A percentile compares a stretch with the other conserved stretches of the same genome.
Evolutionary conservation across 805 yeast species (phyloP).

Genomic region (Kuraishia cidri): DNA sequence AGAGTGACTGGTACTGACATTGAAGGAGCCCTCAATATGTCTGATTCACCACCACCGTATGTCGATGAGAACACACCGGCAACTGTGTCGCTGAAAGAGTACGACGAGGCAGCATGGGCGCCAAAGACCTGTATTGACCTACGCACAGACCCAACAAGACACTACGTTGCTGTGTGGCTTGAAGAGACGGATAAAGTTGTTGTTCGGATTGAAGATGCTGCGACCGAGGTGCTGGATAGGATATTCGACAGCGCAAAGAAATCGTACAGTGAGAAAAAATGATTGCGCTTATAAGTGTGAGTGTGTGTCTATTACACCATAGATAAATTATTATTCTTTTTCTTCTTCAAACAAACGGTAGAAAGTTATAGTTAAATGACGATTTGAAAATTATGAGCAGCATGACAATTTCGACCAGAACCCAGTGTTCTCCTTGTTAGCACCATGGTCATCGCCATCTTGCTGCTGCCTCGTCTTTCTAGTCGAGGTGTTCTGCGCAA

Average conservation of each 20-base stretch:
- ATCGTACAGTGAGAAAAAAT: slow-evolving; percentile 10
- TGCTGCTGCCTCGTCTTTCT: too few relatives aligned
- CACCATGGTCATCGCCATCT: too few relatives aligned
- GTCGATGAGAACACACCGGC: slow-evolving; percentile 40
- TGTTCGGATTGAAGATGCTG: slow-evolving; percentile 29
- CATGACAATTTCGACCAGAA: slow-evolving; percentile 1
- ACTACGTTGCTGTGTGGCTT: slow-evolving; percentile 36
- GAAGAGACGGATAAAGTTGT: slow-evolving; percentile 30
- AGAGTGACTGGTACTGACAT: neutral
- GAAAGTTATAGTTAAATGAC: too few relatives aligned
- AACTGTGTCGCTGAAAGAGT: slow-evolving; percentile 29
- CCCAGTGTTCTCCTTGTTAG: too few relatives aligned
- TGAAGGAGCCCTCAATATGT: too few relatives aligned
- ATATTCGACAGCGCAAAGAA: slow-evolving; percentile 38
- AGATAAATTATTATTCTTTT: too few relatives aligned
- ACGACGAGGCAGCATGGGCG: slow-evolving; percentile 47
- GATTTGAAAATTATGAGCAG: slow-evolving; percentile 1
- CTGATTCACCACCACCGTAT: too few relatives aligned
- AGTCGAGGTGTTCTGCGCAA: too few relatives aligned
- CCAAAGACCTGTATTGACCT: slow-evolving; percentile 37
- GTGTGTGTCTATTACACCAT: too few relatives aligned
- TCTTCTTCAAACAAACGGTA: too few relatives aligned
- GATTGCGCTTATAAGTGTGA: too few relatives aligned
- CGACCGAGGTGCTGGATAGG: slow-evolving; percentile 26
- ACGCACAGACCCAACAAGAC: slow-evolving; percentile 10